These are phyloP conservation scores for Trypethelium eluteriae DNA, from an alignment of 495 filamentous ascomycete genomes.

Conservation along the genomic window DNA sequence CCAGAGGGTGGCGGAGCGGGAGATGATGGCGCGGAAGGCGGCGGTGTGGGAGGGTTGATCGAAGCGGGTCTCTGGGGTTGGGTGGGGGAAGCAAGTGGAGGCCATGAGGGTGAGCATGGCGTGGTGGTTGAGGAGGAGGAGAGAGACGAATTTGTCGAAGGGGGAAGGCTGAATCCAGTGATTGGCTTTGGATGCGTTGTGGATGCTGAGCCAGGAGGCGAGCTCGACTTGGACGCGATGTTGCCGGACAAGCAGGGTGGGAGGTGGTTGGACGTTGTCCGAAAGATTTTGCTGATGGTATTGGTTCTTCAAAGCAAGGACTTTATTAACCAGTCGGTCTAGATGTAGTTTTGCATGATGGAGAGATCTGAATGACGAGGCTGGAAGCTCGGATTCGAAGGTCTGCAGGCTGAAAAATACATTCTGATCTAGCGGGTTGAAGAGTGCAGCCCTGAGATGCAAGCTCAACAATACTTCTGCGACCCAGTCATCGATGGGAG, in stretches of 20 bases:
- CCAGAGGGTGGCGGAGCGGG: too few relatives aligned
- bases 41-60: too few relatives aligned
- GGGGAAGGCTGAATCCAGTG: too few relatives aligned
- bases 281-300: constrained; percentile 16
- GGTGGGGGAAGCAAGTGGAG: too few relatives aligned
- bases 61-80: too few relatives aligned
- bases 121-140: constrained; percentile 41
- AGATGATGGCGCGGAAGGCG: too few relatives aligned
- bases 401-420: background rate
- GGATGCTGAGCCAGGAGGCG: constrained; percentile 25
- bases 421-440: constrained; percentile 11
- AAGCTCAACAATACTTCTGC: constrained; percentile 36
- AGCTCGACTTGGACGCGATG: constrained; percentile 22
- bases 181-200: constrained; percentile 13
- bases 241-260: constrained; percentile 14
- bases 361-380: constrained; percentile 24
- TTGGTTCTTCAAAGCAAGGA: constrained; percentile 28
- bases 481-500: constrained; percentile 37
- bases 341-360: constrained; percentile 20
- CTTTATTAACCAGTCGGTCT: constrained; percentile 31
- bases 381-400: background rate
- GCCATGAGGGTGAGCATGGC: constrained; percentile 44
- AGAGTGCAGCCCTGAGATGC: constrained; percentile 34
- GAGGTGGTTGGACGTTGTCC: background rate
- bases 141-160: constrained; percentile 13